These are phyloP conservation scores for Ascoidea rubescens DNA, from an alignment of 805 yeast genomes.

Conservation along the genomic window DNA sequence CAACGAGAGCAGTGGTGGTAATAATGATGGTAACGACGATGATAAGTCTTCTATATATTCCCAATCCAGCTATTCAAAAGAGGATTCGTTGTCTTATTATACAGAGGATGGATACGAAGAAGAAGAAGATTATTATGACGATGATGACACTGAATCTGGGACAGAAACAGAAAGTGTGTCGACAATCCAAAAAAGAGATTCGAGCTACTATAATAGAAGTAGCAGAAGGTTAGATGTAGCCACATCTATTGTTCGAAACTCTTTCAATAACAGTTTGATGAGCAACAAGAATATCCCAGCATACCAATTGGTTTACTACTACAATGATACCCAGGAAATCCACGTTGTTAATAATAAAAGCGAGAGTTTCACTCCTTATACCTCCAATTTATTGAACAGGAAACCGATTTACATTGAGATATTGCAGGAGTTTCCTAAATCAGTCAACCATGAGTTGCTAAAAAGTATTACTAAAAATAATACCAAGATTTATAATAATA, in stretches of 20 bases:
- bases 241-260: too few relatives aligned
- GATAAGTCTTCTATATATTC: background rate
- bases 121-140: background rate
- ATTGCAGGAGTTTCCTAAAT: background rate
- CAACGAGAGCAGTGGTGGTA: too few relatives aligned
- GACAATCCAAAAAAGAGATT: too few relatives aligned
- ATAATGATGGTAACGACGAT: background rate
- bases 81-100: too few relatives aligned
- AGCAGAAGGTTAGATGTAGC: too few relatives aligned
- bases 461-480: too few relatives aligned
- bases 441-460: background rate
- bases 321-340: background rate
- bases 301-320: background rate
- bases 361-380: background rate
- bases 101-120: background rate
- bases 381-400: background rate
- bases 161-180: too few relatives aligned
- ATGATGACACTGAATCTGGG: background rate
- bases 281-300: background rate
- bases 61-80: too few relatives aligned
- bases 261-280: too few relatives aligned
- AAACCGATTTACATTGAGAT: background rate
- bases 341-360: background rate
- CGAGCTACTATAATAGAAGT: too few relatives aligned
- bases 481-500: too few relatives aligned